phyloP scores from a whole-genome alignment of 2,329 filamentous ascomycete genomes.

The Pseudocercospora musae region DNA sequence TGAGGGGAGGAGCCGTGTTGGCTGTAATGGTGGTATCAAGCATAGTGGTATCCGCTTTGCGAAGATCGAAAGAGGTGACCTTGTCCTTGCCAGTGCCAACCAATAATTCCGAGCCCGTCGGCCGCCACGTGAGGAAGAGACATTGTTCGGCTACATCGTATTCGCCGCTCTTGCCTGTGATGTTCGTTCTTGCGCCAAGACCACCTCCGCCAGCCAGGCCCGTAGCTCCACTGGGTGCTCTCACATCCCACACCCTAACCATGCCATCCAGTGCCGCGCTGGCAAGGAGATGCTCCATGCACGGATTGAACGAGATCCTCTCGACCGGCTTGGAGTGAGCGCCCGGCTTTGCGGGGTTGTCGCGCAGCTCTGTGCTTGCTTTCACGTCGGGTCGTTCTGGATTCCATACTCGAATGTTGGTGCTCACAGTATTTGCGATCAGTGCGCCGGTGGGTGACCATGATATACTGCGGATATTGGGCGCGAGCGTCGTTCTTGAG shows the following conservation, averaged over 20 bases:
- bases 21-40: constrained; percentile 15
- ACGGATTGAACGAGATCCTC: constrained; percentile 74
- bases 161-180: constrained; percentile 48
- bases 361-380: constrained; percentile 70
- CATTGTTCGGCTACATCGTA: constrained; percentile 49
- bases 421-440: constrained; percentile 74
- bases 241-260: constrained; percentile 76
- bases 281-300: constrained; percentile 72
- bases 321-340: constrained; percentile 56
- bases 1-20: constrained; percentile 3
- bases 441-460: constrained; percentile 86
- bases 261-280: constrained; percentile 71
- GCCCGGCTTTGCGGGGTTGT: constrained; percentile 27
- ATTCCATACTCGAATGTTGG: constrained; percentile 76
- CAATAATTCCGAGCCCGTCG: constrained; percentile 65
- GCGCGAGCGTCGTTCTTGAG: constrained; percentile 26
- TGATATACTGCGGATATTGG: constrained; percentile 51
- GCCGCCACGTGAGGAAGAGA: constrained; percentile 63
- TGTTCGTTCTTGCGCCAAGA: constrained; percentile 41
- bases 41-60: constrained; percentile 19
- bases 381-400: constrained; percentile 71
- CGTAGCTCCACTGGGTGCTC: constrained; percentile 51
- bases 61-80: constrained; percentile 34
- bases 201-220: constrained; percentile 26
- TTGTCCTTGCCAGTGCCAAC: constrained; percentile 67